Conservation (phyloP, 805 yeast species). For the Saccharomyces paradoxus region DNA sequence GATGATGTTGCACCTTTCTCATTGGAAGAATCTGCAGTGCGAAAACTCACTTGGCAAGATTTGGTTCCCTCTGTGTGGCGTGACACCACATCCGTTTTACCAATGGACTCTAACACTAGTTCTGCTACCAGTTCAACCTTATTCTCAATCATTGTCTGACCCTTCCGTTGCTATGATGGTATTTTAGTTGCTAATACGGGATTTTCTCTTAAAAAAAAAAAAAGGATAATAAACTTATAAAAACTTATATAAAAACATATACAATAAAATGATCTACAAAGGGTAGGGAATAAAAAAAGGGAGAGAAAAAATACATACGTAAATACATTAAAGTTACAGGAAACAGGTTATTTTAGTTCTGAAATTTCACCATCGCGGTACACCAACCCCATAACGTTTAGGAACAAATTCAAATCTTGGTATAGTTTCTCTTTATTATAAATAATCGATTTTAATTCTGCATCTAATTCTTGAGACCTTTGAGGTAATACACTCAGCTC, state of each 20-base stretch:
- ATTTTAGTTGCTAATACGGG: background rate
- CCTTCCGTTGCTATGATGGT: background rate
- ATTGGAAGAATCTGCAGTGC: background rate
- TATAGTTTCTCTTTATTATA: conserved; percentile 52
- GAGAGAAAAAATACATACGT: background rate
- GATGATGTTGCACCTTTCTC: background rate
- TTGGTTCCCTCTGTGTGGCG: background rate
- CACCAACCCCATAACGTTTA: conserved; percentile 92
- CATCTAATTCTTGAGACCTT: conserved; percentile 16
- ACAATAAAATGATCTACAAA: background rate
- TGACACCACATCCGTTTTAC: conserved; percentile 1
- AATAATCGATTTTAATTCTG: conserved; percentile 32
- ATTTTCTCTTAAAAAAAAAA: background rate
- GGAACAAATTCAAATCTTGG: conserved; percentile 78
- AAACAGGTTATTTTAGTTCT: conserved; percentile 45
- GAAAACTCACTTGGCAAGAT: background rate
- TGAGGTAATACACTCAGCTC: conserved; percentile 5
- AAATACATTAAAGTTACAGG: background rate
- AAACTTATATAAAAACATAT: background rate
- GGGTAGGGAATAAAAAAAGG: background rate
- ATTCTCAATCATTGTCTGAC: conserved; percentile 1
- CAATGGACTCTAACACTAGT: conserved; percentile 5
- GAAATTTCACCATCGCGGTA: conserved; percentile 85
- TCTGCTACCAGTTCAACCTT: conserved; percentile 7
- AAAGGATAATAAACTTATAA: background rate